Conservation (phyloP, 2,329 filamentous ascomycete genomes). For the Cercospora zeina region DNA sequence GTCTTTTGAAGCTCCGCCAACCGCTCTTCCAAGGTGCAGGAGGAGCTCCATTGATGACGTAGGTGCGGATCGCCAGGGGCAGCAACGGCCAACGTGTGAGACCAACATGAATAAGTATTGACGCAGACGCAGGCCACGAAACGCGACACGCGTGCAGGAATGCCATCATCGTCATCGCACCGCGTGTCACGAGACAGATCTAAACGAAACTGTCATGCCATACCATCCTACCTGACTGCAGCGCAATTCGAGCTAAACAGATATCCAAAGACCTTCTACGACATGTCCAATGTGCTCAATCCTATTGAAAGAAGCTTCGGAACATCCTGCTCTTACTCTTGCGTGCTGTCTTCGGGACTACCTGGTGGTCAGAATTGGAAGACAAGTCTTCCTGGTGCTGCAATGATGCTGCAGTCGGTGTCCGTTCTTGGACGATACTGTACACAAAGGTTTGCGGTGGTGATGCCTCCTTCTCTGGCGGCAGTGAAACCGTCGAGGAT, state of each 20-base stretch:
- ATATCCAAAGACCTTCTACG: constrained; percentile 9
- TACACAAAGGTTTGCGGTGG: constrained; percentile 25
- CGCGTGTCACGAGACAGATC: not conserved
- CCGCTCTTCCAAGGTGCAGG: constrained; percentile 20
- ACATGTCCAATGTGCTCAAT: constrained; percentile 1
- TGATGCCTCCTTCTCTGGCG: constrained; percentile 1
- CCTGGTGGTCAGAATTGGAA: constrained; percentile 8
- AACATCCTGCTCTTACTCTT: constrained; percentile 35
- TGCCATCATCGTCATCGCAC: constrained; percentile 13
- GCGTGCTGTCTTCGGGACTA: constrained; percentile 26
- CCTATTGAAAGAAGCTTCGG: constrained; percentile 30
- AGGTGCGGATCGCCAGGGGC: constrained; percentile 14
- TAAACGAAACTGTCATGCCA: not conserved
- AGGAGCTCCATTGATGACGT: constrained; percentile 16
- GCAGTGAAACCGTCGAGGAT: constrained; percentile 12
- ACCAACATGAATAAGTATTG: too few species aligned
- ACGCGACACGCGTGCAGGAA: constrained; percentile 7
- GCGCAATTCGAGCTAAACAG: constrained; percentile 2
- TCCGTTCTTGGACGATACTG: constrained; percentile 30
- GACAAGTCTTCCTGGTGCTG: constrained; percentile 19
- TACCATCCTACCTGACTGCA: not conserved
- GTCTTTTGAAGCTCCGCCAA: constrained; percentile 20
- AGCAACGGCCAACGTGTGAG: constrained; percentile 10
- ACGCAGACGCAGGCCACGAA: too few species aligned
- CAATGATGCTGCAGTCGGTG: constrained; percentile 25